Base-by-base conservation (phyloP, 164 flowering plant genomes). In the Annona squamosa region DNA sequence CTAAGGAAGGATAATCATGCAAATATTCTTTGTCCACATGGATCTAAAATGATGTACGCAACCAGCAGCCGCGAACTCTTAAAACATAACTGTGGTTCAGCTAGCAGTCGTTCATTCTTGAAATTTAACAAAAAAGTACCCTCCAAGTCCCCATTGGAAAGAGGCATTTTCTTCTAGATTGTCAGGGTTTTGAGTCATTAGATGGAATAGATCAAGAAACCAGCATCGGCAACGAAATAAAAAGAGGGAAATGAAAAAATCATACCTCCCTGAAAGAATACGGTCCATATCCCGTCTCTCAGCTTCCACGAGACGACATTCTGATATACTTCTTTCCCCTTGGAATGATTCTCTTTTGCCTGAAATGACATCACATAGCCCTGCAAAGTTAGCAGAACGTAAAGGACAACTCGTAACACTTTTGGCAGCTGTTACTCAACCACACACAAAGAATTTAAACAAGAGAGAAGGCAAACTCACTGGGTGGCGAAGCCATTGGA, bases 221-320 rank as follows among this genome's bases (percentile, higher is more conserved):
- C 37, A 26, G 37, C 37, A 26, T 26, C 13, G 61, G 61, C 6
- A 56, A 13, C 0, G 13, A 26, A 26, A 26, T 26, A 26, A 26
- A 26, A 26, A 26, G 37, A 26, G 37, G 37, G 37, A 26, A 59
- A 59, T 44, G 18, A 64, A 47, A 41, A 76, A 70, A 76, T 70
- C 80, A 70, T 82, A 91, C 96, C 88, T 75, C 81, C 90, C 89
- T 76, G 93, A 76, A 45, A 87, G 77, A 68, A 87, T 77, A 37
- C 90, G 80, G 71, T 86, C 91, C 89, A 83, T 85, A 71, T 87
- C 86, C 69, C 87, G 88, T 41, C 85, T 76, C 47, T 86, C 78
- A 44, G 93, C 90, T 73, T 86, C 89, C 46, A 86, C 87, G 52
- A 87, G 86, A 3, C 85, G 87, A 77, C 83, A 86, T 45, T 88